These are phyloP conservation scores for Taphrina confusa DNA, from an alignment of 1,139 yeast species.

Conservation along the genomic window DNA sequence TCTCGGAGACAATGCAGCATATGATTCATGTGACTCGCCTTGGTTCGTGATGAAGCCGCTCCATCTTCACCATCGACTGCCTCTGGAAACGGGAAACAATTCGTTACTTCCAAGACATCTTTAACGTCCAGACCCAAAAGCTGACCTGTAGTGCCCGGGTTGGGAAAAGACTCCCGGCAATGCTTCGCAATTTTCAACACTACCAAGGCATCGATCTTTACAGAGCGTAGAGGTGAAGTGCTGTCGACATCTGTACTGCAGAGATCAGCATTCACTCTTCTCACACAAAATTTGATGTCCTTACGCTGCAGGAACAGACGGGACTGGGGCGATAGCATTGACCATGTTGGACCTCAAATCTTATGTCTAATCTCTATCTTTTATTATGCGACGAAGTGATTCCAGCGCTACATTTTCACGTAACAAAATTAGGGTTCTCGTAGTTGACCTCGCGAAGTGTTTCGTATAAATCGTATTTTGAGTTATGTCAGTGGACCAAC, in stretches of 20 bases:
- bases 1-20: conserved; percentile 63
- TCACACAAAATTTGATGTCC: neutral
- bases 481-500: no score
- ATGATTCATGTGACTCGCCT: conserved; percentile 60
- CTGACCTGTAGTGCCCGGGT: conserved; percentile 66
- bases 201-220: conserved; percentile 46
- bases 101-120: conserved; percentile 55
- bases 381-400: neutral
- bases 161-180: conserved; percentile 68
- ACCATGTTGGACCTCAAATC: conserved; percentile 16
- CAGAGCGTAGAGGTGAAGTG: conserved; percentile 35
- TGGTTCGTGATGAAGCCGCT: conserved; percentile 42
- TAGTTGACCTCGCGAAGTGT: no score
- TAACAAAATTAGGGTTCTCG: neutral
- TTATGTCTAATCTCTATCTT: no score
- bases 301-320: conserved; percentile 30
- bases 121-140: conserved; percentile 73
- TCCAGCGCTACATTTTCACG: conserved; percentile 8
- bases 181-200: conserved; percentile 72
- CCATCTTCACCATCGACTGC: conserved; percentile 49
- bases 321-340: conserved; percentile 32
- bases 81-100: conserved; percentile 65
- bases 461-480: no score
- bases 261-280: neutral
- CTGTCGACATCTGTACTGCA: conserved; percentile 36